Evolutionary conservation across 1,139 yeast species (phyloP).

Genomic region (Barnettozyma hawaiiensis): DNA sequence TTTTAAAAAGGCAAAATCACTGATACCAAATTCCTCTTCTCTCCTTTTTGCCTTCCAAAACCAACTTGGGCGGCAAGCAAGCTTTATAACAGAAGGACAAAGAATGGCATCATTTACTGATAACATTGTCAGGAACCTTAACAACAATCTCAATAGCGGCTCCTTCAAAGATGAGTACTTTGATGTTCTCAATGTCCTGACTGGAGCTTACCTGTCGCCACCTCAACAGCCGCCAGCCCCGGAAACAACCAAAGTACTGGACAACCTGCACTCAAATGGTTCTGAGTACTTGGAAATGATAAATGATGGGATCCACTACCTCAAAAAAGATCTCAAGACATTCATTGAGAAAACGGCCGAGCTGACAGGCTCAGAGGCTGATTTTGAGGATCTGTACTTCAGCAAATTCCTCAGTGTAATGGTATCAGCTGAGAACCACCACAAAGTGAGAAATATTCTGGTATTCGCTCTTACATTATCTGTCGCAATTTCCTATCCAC

Average conservation of each 20-base stretch:
- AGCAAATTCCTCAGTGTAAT: not conserved
- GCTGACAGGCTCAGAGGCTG: not conserved
- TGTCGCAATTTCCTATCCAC: not conserved
- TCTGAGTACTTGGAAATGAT: not conserved
- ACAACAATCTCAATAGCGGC: too few species aligned
- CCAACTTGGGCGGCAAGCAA: too few species aligned
- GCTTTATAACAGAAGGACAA: too few species aligned
- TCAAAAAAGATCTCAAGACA: not conserved
- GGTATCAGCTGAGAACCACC: not conserved
- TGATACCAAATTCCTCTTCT: too few species aligned
- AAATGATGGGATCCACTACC: not conserved
- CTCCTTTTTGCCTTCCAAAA: too few species aligned
- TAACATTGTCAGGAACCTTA: too few species aligned
- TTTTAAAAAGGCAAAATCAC: too few species aligned
- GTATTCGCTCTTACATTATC: not conserved
- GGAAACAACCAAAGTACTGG: not conserved
- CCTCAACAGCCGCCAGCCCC: not conserved
- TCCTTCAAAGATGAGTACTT: not conserved
- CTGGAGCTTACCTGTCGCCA: not conserved
- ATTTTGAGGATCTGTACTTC: not conserved
- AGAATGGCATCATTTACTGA: too few species aligned
- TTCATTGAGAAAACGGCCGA: not conserved
- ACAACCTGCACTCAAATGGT: not conserved
- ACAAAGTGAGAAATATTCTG: not conserved
- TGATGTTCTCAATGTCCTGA: not conserved